Conservation (phyloP, 306 rosid species). For the Sicyos baderoa region DNA sequence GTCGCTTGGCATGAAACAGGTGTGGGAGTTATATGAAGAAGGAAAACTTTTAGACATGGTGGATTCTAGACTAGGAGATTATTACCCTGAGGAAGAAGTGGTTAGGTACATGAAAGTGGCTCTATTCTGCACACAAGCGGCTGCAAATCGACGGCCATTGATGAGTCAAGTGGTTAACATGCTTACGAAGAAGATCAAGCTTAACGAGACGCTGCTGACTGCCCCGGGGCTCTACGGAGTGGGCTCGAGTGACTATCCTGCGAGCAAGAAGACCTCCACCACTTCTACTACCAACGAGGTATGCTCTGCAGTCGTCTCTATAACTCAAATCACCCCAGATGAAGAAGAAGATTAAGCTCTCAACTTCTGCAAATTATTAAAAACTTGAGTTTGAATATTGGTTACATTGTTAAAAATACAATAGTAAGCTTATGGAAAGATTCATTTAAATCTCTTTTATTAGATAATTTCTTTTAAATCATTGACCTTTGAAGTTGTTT, state of each 20-base stretch:
- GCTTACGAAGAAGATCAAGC: constrained; percentile 62
- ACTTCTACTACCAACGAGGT: constrained; percentile 28
- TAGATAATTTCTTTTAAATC: no score
- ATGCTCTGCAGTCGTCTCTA: constrained; percentile 33
- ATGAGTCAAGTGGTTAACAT: constrained; percentile 72
- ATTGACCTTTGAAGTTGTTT: no score
- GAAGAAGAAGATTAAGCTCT: constrained; percentile 28
- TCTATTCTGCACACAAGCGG: constrained; percentile 76
- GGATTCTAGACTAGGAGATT: constrained; percentile 54
- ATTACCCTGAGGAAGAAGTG: constrained; percentile 47
- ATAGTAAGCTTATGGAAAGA: no score
- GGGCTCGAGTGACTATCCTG: constrained; percentile 30
- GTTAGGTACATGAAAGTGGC: constrained; percentile 79
- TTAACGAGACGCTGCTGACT: constrained; percentile 63
- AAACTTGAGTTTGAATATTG: neutral
- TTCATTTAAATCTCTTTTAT: no score
- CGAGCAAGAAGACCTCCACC: constrained; percentile 21
- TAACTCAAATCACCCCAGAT: constrained; percentile 58
- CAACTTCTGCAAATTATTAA: neutral
- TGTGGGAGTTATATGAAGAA: constrained; percentile 81
- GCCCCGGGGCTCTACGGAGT: constrained; percentile 62
- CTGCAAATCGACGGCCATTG: constrained; percentile 62
- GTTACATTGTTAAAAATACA: no score
- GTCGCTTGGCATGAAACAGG: constrained; percentile 32
- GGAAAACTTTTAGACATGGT: constrained; percentile 58